These are phyloP conservation scores for Panicum hallii DNA, from an alignment of 202 grass and related monocot genomes.

Conservation along the genomic window DNA sequence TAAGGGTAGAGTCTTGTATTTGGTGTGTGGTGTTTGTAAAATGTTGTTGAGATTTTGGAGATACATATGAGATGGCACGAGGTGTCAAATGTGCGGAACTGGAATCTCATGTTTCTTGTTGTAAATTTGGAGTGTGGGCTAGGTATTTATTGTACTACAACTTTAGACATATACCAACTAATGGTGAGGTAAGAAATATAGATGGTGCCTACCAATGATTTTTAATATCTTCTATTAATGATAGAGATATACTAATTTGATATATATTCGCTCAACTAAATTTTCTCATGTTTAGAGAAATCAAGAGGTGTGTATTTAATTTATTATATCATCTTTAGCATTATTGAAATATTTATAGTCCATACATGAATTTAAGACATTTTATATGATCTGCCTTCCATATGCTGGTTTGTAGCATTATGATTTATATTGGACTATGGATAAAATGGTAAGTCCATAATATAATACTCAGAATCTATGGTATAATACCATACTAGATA, in stretches of 20 bases:
- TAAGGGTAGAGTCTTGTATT: neutral
- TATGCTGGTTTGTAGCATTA: neutral
- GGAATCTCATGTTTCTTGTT: too few species aligned
- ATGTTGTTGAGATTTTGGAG: neutral
- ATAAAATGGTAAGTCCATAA: neutral
- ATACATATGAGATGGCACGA: neutral
- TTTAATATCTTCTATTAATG: neutral
- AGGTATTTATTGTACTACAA: neutral
- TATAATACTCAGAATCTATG: neutral
- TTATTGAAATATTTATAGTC: neutral
- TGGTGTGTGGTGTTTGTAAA: neutral
- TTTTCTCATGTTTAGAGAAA: neutral
- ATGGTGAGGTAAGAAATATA: neutral
- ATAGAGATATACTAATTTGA: neutral
- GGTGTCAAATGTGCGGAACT: neutral
- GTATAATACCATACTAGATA: neutral
- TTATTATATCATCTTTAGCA: neutral
- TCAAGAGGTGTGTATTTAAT: too few species aligned
- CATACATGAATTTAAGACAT: neutral
- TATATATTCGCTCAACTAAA: neutral
- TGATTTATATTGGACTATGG: neutral
- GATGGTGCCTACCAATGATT: neutral
- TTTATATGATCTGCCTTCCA: neutral
- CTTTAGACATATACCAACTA: neutral
- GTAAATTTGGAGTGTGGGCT: neutral